phyloP scores from a whole-genome alignment of 139 green algal genomes.

The Zygnema cylindricum region DNA sequence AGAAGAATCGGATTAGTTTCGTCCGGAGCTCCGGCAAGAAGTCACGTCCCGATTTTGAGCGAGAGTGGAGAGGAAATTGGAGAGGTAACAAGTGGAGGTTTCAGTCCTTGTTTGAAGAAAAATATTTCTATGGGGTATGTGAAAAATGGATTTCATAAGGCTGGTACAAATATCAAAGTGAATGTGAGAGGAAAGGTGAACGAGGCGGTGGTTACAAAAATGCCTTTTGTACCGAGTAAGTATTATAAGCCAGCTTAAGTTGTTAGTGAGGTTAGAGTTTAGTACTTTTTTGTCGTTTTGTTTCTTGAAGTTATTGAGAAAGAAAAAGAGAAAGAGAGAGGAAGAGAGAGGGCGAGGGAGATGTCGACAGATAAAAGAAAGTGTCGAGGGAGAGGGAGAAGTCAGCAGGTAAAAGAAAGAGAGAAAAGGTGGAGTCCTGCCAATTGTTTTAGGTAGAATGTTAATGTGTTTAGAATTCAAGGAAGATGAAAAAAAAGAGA shows the following conservation, averaged over 20 bases:
- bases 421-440: too few species aligned
- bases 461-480: too few species aligned
- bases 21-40: slow-evolving; percentile 83
- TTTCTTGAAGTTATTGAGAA: too few species aligned
- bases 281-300: too few species aligned
- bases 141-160: slow-evolving; percentile 86
- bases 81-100: slow-evolving; percentile 91
- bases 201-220: slow-evolving; percentile 90
- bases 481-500: too few species aligned
- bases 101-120: slow-evolving; percentile 94
- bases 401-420: too few species aligned
- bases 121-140: slow-evolving; percentile 99
- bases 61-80: slow-evolving; percentile 81
- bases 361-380: too few species aligned
- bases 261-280: too few species aligned
- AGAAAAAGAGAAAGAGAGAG: too few species aligned
- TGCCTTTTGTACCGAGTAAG: slow-evolving; percentile 94
- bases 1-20: slow-evolving; percentile 92
- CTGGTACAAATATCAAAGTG: slow-evolving; percentile 91
- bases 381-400: too few species aligned
- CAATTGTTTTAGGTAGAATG: too few species aligned
- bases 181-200: slow-evolving; percentile 89
- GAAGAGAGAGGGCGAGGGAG: too few species aligned
- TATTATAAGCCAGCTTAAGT: slow-evolving; percentile 79
- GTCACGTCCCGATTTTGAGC: slow-evolving; percentile 79